These are phyloP conservation scores for Flaveria ramosissima DNA, from an alignment of 129 eudicot species.

Conservation along the genomic window DNA sequence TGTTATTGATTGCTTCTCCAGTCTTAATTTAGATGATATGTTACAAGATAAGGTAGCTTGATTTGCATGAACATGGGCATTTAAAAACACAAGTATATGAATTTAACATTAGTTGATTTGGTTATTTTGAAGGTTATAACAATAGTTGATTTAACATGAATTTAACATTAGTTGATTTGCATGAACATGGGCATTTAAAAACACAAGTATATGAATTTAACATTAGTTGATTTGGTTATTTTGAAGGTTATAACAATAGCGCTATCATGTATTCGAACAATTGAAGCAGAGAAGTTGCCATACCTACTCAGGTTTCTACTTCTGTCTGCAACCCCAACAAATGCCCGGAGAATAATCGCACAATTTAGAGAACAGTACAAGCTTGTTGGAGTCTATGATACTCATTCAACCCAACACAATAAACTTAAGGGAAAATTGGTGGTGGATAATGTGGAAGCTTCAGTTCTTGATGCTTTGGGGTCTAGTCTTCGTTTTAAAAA, in stretches of 20 bases:
- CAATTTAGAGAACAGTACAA: constrained; percentile 71
- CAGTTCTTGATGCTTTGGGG: constrained; percentile 72
- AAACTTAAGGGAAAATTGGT: constrained; percentile 65
- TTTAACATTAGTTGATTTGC: no score
- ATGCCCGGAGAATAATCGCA: constrained; percentile 71
- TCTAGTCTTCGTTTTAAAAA: constrained; percentile 74
- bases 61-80: not conserved
- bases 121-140: constrained; percentile 63
- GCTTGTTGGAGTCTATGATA: constrained; percentile 52
- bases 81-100: not conserved
- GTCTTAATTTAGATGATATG: constrained; percentile 68
- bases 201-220: not conserved
- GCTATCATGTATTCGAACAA: constrained; percentile 71
- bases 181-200: not conserved
- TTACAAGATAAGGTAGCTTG: constrained; percentile 71
- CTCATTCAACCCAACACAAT: constrained; percentile 47
- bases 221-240: constrained; percentile 22
- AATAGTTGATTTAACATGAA: no score
- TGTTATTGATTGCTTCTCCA: constrained; percentile 71
- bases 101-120: constrained; percentile 7
- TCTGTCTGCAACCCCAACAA: constrained; percentile 61
- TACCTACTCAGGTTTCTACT: constrained; percentile 70
- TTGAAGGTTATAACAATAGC: constrained; percentile 73
- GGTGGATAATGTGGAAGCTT: constrained; percentile 57
- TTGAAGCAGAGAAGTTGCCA: constrained; percentile 72